Evolutionary conservation across 306 rosid genomes (phyloP), one percentile per base, ranked within the genome.

Genomic region (Quillaja saponaria): DNA sequence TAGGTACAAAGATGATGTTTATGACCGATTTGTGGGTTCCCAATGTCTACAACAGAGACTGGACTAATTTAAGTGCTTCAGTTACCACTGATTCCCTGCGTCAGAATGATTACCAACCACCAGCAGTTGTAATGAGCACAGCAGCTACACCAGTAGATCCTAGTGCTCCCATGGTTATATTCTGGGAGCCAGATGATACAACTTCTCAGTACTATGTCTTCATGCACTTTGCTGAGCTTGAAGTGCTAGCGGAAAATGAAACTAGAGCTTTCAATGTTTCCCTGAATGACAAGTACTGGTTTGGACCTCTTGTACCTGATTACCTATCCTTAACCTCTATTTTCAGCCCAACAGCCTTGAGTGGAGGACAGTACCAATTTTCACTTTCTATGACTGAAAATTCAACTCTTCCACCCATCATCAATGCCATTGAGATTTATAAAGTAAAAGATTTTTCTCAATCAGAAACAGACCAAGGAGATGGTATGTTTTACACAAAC

Each of bases 401-500:
- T 39, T 78, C 84, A 13, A 82, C 82, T 5, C 81, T 58, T 57
- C 84, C 84, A 18, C 84, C 84, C 5, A 57, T 68, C 41, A 3
- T 76, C 49, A 82, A 75, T 16, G 87, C 77, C n/a, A 0, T 75
- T 58, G 87, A 82, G 81, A 0, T 52, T 46, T 75, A 68, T 46
- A 11, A 7, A 0, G 62, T 56, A 0, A 50, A 11, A 39, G 47
- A 72, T 58, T 42, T 76, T 64, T 28, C 48, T 20, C 73, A 68
- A 73, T 7, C 64, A 18, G 57, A 69, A 56, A 72, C 87, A 7
- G 12, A 59, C 13, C 72, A 64, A 21, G 56, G 40, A 44, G 75
- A 82, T 58, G 81, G 84, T 82, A 73, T 0, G 58, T 7, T 35
- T 18, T 12, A 50, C 14, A 7, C 31, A 25, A 25, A 18, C 49